phyloP scores from a whole-genome alignment of 2,329 filamentous ascomycete species.

The Microcyclosporella mali region DNA sequence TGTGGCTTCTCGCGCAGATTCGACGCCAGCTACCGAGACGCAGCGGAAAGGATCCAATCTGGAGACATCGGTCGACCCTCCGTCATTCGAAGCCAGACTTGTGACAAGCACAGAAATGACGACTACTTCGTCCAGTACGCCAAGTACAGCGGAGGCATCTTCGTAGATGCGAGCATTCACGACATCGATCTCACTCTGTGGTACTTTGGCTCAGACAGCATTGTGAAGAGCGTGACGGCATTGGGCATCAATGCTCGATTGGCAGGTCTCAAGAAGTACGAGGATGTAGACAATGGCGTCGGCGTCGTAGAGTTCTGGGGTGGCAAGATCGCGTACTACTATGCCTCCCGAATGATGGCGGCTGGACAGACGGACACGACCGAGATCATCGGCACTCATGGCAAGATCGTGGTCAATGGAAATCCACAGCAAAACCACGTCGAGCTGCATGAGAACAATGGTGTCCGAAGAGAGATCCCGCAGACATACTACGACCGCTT shows the following conservation, averaged over 20 bases:
- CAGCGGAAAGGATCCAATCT: slow-evolving; percentile 45
- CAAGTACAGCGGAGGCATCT: slow-evolving; percentile 60
- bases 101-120: slow-evolving; percentile 58
- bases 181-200: slow-evolving; percentile 62
- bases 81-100: slow-evolving; percentile 60
- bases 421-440: slow-evolving; percentile 53
- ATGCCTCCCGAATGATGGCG: slow-evolving; percentile 60
- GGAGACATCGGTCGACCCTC: slow-evolving; percentile 56
- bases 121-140: slow-evolving; percentile 66
- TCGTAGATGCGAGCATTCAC: slow-evolving; percentile 66
- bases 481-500: slow-evolving; percentile 59
- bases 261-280: slow-evolving; percentile 51
- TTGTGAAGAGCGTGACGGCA: slow-evolving; percentile 52
- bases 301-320: slow-evolving; percentile 61
- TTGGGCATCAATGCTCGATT: slow-evolving; percentile 55
- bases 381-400: slow-evolving; percentile 61
- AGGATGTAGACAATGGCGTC: slow-evolving; percentile 57
- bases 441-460: slow-evolving; percentile 48
- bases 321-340: slow-evolving; percentile 59
- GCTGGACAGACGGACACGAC: slow-evolving; percentile 62
- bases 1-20: slow-evolving; percentile 62
- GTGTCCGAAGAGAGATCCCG: slow-evolving; percentile 55
- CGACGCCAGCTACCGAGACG: slow-evolving; percentile 59
- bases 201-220: slow-evolving; percentile 53
- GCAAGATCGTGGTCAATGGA: slow-evolving; percentile 57